These are phyloP conservation scores for Colletotrichum australisinense DNA, from an alignment of 2,329 filamentous ascomycete genomes.

Conservation along the genomic window DNA sequence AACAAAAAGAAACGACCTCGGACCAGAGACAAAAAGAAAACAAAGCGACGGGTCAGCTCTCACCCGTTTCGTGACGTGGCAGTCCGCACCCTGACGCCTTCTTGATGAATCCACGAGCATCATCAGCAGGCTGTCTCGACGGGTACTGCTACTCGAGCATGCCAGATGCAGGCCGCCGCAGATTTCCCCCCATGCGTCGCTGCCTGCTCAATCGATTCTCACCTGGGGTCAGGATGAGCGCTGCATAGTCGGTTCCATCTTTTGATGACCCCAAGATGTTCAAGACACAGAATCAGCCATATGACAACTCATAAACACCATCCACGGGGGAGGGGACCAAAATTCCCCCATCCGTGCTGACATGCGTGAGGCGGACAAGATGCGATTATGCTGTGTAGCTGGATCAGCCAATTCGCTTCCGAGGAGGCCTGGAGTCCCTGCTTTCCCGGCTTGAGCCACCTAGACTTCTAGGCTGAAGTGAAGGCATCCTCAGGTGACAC, in stretches of 20 bases:
- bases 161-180: slow-evolving; percentile 8
- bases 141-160: slow-evolving; percentile 25
- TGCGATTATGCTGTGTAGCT: background rate
- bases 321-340: background rate
- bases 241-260: slow-evolving; percentile 18
- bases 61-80: slow-evolving; percentile 33
- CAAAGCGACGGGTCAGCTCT: slow-evolving; percentile 33
- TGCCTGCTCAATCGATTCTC: background rate
- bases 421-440: slow-evolving; percentile 5
- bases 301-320: slow-evolving; percentile 30
- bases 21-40: background rate
- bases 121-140: slow-evolving; percentile 11
- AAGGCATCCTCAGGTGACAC: slow-evolving; percentile 16
- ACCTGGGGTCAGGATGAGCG: background rate
- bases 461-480: slow-evolving; percentile 1
- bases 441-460: background rate
- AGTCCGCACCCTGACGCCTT: slow-evolving; percentile 19
- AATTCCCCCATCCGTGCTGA: slow-evolving; percentile 21
- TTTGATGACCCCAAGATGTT: slow-evolving; percentile 3
- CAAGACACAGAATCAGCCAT: slow-evolving; percentile 11
- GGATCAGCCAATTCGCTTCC: background rate
- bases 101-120: background rate
- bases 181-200: background rate
- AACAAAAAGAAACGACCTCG: background rate
- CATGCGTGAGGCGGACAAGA: slow-evolving; percentile 12